A percentile compares a stretch with the other conserved stretches of the same genome.
Evolutionary conservation across 1,284 basidiomycete species (phyloP).

Genomic region (Cutaneotrichosporon arboriforme): DNA sequence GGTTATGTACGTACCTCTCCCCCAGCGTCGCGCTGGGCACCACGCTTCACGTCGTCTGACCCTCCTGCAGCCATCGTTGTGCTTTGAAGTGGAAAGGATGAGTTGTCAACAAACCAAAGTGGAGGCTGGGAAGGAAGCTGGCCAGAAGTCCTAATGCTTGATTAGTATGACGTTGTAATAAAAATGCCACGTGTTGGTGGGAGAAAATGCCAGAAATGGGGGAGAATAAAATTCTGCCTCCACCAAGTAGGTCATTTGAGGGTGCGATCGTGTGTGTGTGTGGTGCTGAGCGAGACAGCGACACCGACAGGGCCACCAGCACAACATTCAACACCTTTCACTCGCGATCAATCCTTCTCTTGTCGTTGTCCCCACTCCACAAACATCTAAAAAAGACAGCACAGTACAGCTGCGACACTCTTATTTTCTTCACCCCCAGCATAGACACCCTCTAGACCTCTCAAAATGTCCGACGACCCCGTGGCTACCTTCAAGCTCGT

Average conservation of each 20-base stretch:
- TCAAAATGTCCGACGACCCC: constrained; percentile 51
- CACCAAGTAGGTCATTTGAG: neutral
- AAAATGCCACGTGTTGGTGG: neutral
- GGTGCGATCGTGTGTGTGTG: neutral
- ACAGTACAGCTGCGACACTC: neutral
- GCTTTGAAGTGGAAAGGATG: neutral
- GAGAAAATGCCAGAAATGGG: neutral
- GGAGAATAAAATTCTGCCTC: neutral
- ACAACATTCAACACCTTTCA: neutral
- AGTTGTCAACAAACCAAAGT: neutral
- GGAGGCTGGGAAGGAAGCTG: too few species aligned
- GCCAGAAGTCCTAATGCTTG: too few species aligned
- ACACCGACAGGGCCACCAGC: neutral
- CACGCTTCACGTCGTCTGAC: neutral
- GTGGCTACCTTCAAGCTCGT: constrained; percentile 96
- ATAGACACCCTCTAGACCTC: constrained; percentile 4
- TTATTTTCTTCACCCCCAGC: neutral
- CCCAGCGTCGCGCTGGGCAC: neutral
- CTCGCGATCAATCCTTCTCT: constrained; percentile 3
- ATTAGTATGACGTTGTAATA: too few species aligned
- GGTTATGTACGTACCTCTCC: neutral
- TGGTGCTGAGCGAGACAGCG: neutral
- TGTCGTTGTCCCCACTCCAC: neutral
- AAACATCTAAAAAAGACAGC: constrained; percentile 1
- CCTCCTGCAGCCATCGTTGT: neutral